Conservation (phyloP, 768 basidiomycete genomes). For the Xanthoconium purpureum region DNA sequence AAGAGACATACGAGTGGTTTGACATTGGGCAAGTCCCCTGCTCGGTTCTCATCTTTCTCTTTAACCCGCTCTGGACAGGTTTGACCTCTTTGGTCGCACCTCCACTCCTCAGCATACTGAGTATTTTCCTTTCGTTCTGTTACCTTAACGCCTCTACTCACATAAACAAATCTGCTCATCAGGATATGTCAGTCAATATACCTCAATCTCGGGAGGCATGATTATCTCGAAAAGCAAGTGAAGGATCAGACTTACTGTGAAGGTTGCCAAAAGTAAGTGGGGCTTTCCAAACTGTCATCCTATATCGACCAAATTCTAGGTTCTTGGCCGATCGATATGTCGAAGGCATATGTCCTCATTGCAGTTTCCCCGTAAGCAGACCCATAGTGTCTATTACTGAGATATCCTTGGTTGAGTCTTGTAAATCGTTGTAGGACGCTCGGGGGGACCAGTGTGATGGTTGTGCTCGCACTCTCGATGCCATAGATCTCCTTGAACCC, state of each 20-base stretch:
- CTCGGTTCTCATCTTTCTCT: background rate
- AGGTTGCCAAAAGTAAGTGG: slow-evolving; percentile 72
- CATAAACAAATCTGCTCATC: background rate
- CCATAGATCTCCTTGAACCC: slow-evolving; percentile 91
- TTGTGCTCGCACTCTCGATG: slow-evolving; percentile 89
- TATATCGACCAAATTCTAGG: slow-evolving; percentile 36
- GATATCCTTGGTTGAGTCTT: background rate
- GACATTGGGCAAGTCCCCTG: slow-evolving; percentile 69
- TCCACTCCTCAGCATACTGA: slow-evolving; percentile 87
- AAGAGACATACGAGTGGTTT: slow-evolving; percentile 96
- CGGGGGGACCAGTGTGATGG: slow-evolving; percentile 98
- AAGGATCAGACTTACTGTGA: slow-evolving; percentile 96
- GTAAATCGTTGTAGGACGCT: slow-evolving; percentile 86
- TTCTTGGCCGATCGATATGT: slow-evolving; percentile 98
- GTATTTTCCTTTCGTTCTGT: slow-evolving; percentile 41
- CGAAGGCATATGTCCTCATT: slow-evolving; percentile 96
- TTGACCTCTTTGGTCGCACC: slow-evolving; percentile 95
- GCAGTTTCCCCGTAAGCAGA: slow-evolving; percentile 68
- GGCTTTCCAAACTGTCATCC: background rate
- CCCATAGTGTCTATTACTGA: background rate
- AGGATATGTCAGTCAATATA: slow-evolving; percentile 94
- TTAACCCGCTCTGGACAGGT: slow-evolving; percentile 43
- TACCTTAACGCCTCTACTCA: background rate
- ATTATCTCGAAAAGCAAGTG: slow-evolving; percentile 73
- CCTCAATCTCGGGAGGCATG: slow-evolving; percentile 74